phyloP scores from a whole-genome alignment of 1,139 yeast species.

The Insectozyma bohioensis region DNA sequence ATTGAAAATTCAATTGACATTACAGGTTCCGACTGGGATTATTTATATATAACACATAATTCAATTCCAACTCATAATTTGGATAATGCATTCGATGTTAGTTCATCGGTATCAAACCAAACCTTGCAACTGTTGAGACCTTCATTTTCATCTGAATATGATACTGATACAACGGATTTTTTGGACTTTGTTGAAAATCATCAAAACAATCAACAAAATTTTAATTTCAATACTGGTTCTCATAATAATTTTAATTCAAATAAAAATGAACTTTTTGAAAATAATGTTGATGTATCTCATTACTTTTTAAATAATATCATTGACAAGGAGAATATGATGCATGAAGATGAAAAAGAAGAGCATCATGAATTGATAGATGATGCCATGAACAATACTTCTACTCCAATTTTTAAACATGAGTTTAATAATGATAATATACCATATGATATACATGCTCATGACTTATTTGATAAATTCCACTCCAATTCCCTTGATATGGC shows the following conservation, averaged over 20 bases:
- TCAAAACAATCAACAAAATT: slow-evolving; percentile 3
- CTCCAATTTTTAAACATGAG: neutral
- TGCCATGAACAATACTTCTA: slow-evolving; percentile 1
- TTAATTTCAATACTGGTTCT: too few species aligned
- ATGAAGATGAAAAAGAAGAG: neutral
- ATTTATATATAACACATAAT: slow-evolving; percentile 8
- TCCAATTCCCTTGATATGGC: slow-evolving; percentile 7
- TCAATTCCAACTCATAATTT: slow-evolving; percentile 2
- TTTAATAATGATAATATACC: neutral
- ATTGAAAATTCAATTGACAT: slow-evolving; percentile 2
- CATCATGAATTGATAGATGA: too few species aligned
- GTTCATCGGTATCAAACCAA: slow-evolving; percentile 15
- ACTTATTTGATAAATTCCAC: slow-evolving; percentile 6
- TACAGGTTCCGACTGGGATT: slow-evolving; percentile 11
- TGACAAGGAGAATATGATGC: slow-evolving; percentile 7
- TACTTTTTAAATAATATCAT: slow-evolving; percentile 7
- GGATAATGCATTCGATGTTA: slow-evolving; percentile 10
- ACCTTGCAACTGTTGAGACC: slow-evolving; percentile 14
- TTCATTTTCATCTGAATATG: slow-evolving; percentile 15
- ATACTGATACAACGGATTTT: slow-evolving; percentile 15
- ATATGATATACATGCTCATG: slow-evolving; percentile 5
- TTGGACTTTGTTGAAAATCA: slow-evolving; percentile 12
- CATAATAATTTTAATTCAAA: too few species aligned
- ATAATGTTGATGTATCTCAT: slow-evolving; percentile 4
- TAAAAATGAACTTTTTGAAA: too few species aligned